phyloP scores from a whole-genome alignment of 495 filamentous ascomycete genomes.

The Cercophora scortea region DNA sequence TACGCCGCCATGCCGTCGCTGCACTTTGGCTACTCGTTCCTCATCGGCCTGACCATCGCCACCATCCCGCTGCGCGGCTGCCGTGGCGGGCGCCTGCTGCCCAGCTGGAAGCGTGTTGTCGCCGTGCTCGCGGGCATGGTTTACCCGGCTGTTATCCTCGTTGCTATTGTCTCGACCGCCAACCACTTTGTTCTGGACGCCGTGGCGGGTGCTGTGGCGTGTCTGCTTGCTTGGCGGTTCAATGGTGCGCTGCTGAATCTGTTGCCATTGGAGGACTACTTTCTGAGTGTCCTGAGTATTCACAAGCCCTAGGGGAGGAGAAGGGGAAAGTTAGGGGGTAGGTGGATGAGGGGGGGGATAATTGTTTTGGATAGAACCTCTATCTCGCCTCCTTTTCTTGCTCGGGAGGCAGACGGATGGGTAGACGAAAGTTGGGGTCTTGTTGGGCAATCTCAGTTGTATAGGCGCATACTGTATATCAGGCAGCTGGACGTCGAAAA shows the following conservation, averaged over 20 bases:
- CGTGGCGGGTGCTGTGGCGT: constrained; percentile 47
- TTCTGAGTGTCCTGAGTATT: constrained; percentile 17
- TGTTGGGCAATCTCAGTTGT: no score
- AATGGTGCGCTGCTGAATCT: constrained; percentile 21
- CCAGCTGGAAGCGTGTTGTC: constrained; percentile 16
- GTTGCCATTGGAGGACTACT: constrained; percentile 22
- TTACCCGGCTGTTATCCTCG: constrained; percentile 60
- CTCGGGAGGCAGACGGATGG: no score
- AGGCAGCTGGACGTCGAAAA: no score
- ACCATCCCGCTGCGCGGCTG: constrained; percentile 16
- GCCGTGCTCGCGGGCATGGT: constrained; percentile 46
- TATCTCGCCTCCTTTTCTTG: no score
- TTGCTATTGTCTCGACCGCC: constrained; percentile 64
- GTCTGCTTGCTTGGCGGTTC: constrained; percentile 20
- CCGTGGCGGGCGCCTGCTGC: constrained; percentile 3
- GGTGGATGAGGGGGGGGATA: neutral
- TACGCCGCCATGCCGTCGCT: constrained; percentile 70
- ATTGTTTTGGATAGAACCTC: no score
- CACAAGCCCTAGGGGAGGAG: constrained; percentile 27
- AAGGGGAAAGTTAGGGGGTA: neutral
- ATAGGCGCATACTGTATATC: no score
- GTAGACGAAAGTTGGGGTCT: no score
- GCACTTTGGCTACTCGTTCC: constrained; percentile 72
- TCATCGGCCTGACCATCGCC: constrained; percentile 65
- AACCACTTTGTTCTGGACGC: constrained; percentile 72